phyloP scores from a whole-genome alignment of 768 basidiomycete species.

The Boletus eberwhitei region DNA sequence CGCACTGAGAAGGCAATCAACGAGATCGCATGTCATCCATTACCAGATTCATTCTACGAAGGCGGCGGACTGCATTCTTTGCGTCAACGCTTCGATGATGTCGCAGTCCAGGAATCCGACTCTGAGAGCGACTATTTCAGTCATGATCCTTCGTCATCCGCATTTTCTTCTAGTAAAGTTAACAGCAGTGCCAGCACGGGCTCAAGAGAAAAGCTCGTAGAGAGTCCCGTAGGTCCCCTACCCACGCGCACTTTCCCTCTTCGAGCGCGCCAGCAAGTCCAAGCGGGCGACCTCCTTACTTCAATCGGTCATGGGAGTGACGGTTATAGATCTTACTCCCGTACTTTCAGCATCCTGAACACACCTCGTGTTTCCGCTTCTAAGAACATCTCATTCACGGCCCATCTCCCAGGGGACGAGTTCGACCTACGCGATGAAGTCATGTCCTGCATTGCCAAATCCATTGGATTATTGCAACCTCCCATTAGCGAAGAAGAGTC shows the following conservation, averaged over 20 bases:
- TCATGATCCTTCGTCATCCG: slow-evolving; percentile 15
- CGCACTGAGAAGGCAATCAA: slow-evolving; percentile 97
- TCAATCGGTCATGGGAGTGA: slow-evolving; percentile 51
- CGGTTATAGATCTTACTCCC: slow-evolving; percentile 40
- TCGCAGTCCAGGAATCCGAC: slow-evolving; percentile 42
- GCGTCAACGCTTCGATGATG: slow-evolving; percentile 82
- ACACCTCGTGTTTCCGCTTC: slow-evolving; percentile 43
- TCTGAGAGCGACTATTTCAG: slow-evolving; percentile 59
- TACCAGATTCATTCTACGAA: slow-evolving; percentile 89
- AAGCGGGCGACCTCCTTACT: slow-evolving; percentile 74
- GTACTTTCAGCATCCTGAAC: slow-evolving; percentile 49
- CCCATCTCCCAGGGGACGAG: slow-evolving; percentile 50
- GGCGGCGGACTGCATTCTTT: slow-evolving; percentile 87
- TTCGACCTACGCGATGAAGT: slow-evolving; percentile 96
- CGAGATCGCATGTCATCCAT: slow-evolving; percentile 92
- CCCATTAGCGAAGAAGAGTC: slow-evolving; percentile 69
- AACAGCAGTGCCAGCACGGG: slow-evolving; percentile 10
- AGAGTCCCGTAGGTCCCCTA: slow-evolving; percentile 19
- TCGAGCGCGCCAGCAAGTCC: slow-evolving; percentile 50
- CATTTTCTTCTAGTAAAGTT: slow-evolving; percentile 21
- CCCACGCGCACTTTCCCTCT: slow-evolving; percentile 24
- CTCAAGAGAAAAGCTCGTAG: slow-evolving; percentile 25
- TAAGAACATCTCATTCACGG: slow-evolving; percentile 23
- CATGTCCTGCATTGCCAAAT: slow-evolving; percentile 96
- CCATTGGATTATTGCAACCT: slow-evolving; percentile 90